A percentile compares a stretch with the other conserved stretches of the same genome.
These are phyloP conservation scores for Neckera pumila DNA, from an alignment of 225 moss, liverwort and hornwort species.

Conservation along the genomic window DNA sequence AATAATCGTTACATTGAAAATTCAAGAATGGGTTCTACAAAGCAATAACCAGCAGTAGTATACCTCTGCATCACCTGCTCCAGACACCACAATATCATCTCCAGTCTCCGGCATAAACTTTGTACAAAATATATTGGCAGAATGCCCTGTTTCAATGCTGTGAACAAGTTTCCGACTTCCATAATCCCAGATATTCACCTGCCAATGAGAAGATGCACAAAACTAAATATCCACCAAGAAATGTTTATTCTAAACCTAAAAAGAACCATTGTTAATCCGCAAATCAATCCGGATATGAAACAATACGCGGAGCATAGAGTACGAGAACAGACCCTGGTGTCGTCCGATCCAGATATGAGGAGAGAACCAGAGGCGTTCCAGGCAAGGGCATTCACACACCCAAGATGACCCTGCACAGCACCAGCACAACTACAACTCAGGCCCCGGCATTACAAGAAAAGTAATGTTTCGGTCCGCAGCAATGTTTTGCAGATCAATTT, in stretches of 20 bases:
- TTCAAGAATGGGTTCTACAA: background rate
- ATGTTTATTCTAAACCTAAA: background rate
- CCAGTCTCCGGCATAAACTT: constrained; percentile 99
- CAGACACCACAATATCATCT: constrained; percentile 90
- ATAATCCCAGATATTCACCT: constrained; percentile 98
- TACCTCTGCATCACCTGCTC: constrained; percentile 99
- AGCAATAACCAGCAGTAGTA: background rate
- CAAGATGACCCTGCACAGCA: constrained; percentile 76
- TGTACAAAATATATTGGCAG: constrained; percentile 95
- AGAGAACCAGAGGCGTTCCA: constrained; percentile 92
- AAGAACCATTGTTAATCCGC: background rate
- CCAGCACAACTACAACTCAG: background rate
- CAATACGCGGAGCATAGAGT: background rate
- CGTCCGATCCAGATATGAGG: constrained; percentile 96
- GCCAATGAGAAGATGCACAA: background rate
- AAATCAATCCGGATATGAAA: background rate
- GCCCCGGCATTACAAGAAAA: background rate
- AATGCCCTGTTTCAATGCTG: constrained; percentile 92
- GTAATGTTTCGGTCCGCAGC: background rate
- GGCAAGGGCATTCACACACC: constrained; percentile 87
- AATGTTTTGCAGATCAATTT: background rate
- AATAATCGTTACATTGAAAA: background rate
- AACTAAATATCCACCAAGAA: background rate
- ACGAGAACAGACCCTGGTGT: constrained; percentile 57
- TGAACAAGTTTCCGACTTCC: constrained; percentile 72